Conservation (phyloP, 2,329 filamentous ascomycete species). For the Microsporum canis region DNA sequence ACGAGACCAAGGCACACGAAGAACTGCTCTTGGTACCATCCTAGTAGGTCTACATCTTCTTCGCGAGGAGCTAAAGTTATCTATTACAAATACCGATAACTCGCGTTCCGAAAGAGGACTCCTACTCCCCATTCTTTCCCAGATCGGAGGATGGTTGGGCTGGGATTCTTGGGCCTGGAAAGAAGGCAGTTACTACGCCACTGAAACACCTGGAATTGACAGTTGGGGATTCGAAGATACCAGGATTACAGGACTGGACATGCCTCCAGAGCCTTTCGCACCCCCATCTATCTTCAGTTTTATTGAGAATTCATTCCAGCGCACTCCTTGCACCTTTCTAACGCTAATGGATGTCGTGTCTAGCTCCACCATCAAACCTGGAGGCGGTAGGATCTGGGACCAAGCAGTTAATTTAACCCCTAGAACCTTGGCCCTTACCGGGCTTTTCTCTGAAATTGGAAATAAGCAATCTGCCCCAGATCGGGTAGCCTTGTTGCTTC, state of each 20-base stretch:
- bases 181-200: slow-evolving; percentile 44
- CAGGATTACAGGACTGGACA: slow-evolving; percentile 32
- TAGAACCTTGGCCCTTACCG: slow-evolving; percentile 58
- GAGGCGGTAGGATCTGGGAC: slow-evolving; percentile 25
- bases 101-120: slow-evolving; percentile 36
- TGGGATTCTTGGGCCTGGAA: slow-evolving; percentile 54
- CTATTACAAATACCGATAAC: slow-evolving; percentile 46
- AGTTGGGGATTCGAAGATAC: slow-evolving; percentile 47
- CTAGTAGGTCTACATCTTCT: slow-evolving; percentile 69
- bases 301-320: slow-evolving; percentile 34
- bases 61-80: slow-evolving; percentile 80
- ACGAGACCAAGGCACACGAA: slow-evolving; percentile 45
- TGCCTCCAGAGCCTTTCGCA: slow-evolving; percentile 41
- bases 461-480: slow-evolving; percentile 43
- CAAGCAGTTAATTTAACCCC: slow-evolving; percentile 42
- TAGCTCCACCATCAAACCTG: slow-evolving; percentile 20
- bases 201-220: slow-evolving; percentile 47
- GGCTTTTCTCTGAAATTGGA: slow-evolving; percentile 51
- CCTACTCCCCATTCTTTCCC: slow-evolving; percentile 64
- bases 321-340: slow-evolving; percentile 33
- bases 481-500: slow-evolving; percentile 62
- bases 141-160: slow-evolving; percentile 70
- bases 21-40: slow-evolving; percentile 56
- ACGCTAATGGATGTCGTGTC: slow-evolving; percentile 41
- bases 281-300: slow-evolving; percentile 52